Base-by-base conservation (phyloP, 2,329 filamentous ascomycete genomes). In the Ploettnerulaceae sp. region DNA sequence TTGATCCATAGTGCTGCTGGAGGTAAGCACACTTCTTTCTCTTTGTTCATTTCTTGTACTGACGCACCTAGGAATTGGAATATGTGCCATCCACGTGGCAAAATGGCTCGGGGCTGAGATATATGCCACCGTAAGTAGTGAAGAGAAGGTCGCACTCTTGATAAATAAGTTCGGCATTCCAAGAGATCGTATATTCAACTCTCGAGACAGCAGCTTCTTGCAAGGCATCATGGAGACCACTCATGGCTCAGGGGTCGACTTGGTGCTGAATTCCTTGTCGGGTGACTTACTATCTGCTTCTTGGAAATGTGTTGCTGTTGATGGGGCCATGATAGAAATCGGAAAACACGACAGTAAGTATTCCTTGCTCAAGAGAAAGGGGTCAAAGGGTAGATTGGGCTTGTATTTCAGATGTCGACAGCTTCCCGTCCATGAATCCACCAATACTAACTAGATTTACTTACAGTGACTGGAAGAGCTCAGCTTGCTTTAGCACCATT, bases 121-220 rank as follows among this genome's bases (percentile, higher is more conserved):
- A 2, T 72, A 71, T 45, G 65, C 63, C 2, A 75, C 70, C 0
- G 67, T 72, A 5, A 37, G 54, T 1, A 67, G 59, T 9, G 34
- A 57, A 0, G 52, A 60, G 1, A 72, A 79, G 47, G 65, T 63
- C 7, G 35, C 58, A 0, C 44, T 67, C 3, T 56, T 79, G 1
- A 39, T 61, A 3, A 14, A 57, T 0, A 56, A 56, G 0, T 62
- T 65, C 33, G 64, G 66, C 2, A 62, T 78, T 4, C 60, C 66
- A 0, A 37, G 61, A 0, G 48, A 64, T 2, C 63, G 63, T 17
- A 71, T 76, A 7, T 54, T 77, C 3, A 56, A 57, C 31, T 62
- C 65, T n/a, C 58, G 63, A 12, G 64, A 66, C n/a, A 57, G 54
- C 18, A 67, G 69, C 15, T 63, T 67, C 5, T 52, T 58, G 0